phyloP scores from a whole-genome alignment of 345 rosid species.

The Eucalyptus curtisii region DNA sequence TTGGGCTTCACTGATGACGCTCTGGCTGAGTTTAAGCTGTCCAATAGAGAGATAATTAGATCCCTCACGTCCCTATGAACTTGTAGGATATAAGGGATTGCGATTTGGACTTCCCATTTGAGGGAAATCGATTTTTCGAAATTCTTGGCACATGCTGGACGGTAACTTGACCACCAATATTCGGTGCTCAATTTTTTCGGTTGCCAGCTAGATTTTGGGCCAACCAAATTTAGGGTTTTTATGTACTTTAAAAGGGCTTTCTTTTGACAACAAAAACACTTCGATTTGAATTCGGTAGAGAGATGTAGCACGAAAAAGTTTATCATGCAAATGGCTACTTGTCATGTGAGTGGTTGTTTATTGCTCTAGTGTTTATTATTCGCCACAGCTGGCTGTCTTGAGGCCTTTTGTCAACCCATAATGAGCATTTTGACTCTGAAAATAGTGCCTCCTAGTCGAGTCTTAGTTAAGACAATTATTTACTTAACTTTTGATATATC shows the following conservation, averaged over 20 bases:
- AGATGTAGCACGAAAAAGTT: background rate
- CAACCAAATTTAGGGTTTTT: background rate
- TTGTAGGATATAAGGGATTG: background rate
- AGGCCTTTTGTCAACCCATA: background rate
- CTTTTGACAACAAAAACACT: background rate
- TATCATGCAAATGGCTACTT: background rate
- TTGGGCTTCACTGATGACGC: background rate
- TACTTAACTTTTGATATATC: background rate
- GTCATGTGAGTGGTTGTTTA: background rate
- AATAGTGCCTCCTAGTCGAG: background rate
- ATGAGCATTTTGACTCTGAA: background rate
- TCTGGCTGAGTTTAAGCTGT: background rate
- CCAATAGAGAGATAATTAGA: background rate
- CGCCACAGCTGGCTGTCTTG: background rate
- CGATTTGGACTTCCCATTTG: background rate
- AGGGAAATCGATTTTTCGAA: background rate
- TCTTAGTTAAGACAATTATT: background rate
- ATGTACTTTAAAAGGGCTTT: background rate
- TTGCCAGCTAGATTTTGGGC: background rate
- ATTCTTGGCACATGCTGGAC: background rate
- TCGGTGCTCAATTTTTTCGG: background rate
- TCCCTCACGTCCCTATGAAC: background rate
- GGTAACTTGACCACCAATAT: background rate
- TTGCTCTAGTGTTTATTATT: background rate
- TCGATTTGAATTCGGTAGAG: background rate